Conservation (phyloP, 2,329 filamentous ascomycete genomes). For the Ophiostoma fasciatum region DNA sequence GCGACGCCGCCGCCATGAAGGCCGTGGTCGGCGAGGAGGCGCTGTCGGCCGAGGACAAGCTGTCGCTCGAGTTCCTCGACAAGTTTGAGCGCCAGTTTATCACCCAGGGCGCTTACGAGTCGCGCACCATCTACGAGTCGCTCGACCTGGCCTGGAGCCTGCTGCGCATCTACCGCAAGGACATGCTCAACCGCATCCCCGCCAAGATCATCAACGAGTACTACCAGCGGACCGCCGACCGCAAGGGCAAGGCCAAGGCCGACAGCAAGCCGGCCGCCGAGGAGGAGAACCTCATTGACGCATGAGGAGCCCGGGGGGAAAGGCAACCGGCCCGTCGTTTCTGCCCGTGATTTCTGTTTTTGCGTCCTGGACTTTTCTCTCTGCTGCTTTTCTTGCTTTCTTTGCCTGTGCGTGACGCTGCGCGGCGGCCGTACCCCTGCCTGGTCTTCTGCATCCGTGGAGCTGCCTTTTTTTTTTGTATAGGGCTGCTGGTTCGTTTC, state of each 20-base stretch:
- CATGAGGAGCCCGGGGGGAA: too few species aligned
- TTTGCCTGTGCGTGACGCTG: too few species aligned
- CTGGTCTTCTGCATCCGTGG: too few species aligned
- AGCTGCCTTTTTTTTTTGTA: too few species aligned
- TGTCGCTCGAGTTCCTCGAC: slow-evolving; percentile 95
- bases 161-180: slow-evolving; percentile 94
- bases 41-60: slow-evolving; percentile 87
- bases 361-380: too few species aligned
- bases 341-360: too few species aligned
- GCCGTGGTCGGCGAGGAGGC: slow-evolving; percentile 98
- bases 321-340: too few species aligned
- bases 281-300: slow-evolving; percentile 24
- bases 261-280: slow-evolving; percentile 20
- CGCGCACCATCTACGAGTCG: slow-evolving; percentile 80
- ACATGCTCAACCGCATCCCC: slow-evolving; percentile 88
- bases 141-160: slow-evolving; percentile 93
- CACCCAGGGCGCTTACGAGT: slow-evolving; percentile 81
- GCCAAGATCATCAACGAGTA: slow-evolving; percentile 71
- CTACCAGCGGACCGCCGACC: slow-evolving; percentile 53
- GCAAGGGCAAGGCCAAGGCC: slow-evolving; percentile 48
- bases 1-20: slow-evolving; percentile 98
- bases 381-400: too few species aligned
- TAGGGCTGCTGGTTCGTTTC: too few species aligned
- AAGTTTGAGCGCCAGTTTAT: slow-evolving; percentile 98
- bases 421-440: too few species aligned